These are phyloP conservation scores for Neurospora crassa DNA, from an alignment of 2,329 filamentous ascomycete genomes.

Conservation along the genomic window DNA sequence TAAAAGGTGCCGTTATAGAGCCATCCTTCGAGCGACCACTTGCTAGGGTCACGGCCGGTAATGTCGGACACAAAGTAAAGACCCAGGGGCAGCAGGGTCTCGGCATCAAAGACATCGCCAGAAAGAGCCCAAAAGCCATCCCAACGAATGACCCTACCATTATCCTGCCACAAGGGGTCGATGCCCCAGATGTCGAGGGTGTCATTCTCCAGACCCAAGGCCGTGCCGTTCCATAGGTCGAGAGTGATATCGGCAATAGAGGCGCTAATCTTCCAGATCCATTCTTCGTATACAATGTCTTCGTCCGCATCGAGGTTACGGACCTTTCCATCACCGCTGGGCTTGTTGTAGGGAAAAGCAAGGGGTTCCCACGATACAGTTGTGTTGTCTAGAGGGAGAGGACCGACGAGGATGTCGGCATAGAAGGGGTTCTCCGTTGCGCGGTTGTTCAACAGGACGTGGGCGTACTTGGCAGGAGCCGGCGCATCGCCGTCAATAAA, in stretches of 20 bases:
- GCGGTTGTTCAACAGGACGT: constrained; percentile 31
- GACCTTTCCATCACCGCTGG: constrained; percentile 28
- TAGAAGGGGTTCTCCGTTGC: constrained; percentile 28
- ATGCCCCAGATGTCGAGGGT: constrained; percentile 31
- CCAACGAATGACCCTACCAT: constrained; percentile 36
- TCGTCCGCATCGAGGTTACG: constrained; percentile 30
- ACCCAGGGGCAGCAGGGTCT: constrained; percentile 35
- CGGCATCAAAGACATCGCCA: constrained; percentile 29
- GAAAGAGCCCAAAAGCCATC: constrained; percentile 33
- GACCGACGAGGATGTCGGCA: constrained; percentile 38
- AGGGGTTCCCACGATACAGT: constrained; percentile 28
- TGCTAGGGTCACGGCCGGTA: constrained; percentile 37
- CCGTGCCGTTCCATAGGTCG: constrained; percentile 33
- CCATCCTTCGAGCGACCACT: constrained; percentile 43
- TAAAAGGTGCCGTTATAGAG: constrained; percentile 47
- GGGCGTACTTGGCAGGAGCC: constrained; percentile 32
- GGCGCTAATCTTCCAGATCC: constrained; percentile 26
- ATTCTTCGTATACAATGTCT: constrained; percentile 22
- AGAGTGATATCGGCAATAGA: constrained; percentile 35
- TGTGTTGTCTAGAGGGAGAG: constrained; percentile 23
- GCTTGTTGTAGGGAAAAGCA: constrained; percentile 32
- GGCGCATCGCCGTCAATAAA: constrained; percentile 32
- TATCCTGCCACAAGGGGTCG: constrained; percentile 32
- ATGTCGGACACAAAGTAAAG: constrained; percentile 36
- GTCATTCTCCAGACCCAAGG: constrained; percentile 30